Percentiles rank a stretch among this genome's conserved stretches.
phyloP scores from a whole-genome alignment of 1,284 basidiomycete species.

The Heterobasidion occidentale region DNA sequence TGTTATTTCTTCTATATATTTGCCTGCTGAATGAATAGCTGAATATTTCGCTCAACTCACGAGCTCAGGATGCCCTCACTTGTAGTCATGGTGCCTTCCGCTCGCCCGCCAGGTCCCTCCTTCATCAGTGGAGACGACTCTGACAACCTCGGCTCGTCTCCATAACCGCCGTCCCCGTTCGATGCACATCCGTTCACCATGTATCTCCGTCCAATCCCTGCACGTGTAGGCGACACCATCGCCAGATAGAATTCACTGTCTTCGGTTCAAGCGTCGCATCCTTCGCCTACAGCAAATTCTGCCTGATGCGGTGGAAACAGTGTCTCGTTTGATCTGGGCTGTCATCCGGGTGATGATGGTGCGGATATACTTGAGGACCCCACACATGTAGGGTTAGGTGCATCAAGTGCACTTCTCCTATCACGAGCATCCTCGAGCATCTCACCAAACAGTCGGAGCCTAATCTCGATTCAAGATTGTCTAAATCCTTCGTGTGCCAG shows the following conservation, averaged over 20 bases:
- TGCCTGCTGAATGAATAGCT: too few species aligned
- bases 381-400: too few species aligned
- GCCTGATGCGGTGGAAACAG: neutral
- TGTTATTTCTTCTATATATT: too few species aligned
- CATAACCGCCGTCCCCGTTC: neutral
- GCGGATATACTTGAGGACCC: neutral
- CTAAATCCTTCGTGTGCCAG: too few species aligned
- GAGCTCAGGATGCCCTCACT: too few species aligned
- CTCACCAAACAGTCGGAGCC: too few species aligned
- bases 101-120: too few species aligned
- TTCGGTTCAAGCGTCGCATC: neutral
- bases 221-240: neutral
- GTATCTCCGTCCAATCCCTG: neutral
- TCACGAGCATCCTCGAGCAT: too few species aligned
- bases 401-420: too few species aligned
- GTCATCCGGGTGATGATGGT: neutral
- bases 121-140: neutral
- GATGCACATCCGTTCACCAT: neutral
- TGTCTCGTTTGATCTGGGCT: neutral
- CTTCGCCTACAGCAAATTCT: neutral
- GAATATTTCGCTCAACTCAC: too few species aligned
- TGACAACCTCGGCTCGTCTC: neutral
- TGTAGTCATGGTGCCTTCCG: too few species aligned
- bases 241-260: neutral
- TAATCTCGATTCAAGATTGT: too few species aligned